Evolutionary conservation across 208 protist genomes (phyloP).

Genomic region (Leishmania martiniquensis): DNA sequence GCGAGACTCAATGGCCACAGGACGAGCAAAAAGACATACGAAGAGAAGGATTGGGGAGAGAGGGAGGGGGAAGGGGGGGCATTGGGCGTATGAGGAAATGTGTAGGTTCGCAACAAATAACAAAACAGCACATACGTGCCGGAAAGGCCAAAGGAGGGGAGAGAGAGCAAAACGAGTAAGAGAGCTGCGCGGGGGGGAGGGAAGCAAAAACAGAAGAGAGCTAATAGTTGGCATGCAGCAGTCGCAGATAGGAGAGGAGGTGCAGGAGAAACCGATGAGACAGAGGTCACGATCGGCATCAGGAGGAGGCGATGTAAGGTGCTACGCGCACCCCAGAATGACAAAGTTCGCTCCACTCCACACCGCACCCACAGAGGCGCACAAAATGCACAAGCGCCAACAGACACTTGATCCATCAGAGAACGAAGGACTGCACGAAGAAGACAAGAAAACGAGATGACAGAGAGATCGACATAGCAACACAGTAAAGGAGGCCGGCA

Average conservation of each 20-base stretch:
- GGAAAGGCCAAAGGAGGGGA: background rate
- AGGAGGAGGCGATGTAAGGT: background rate
- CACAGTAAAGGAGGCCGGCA: background rate
- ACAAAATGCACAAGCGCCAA: background rate
- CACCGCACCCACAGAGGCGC: background rate
- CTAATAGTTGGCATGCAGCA: background rate
- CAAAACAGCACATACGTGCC: background rate
- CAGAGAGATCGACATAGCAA: background rate
- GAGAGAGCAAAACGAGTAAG: background rate
- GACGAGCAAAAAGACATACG: background rate
- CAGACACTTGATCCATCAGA: background rate
- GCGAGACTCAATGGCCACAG: background rate
- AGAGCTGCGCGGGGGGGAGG: background rate
- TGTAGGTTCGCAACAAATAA: background rate
- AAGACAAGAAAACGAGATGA: background rate
- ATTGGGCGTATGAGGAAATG: background rate
- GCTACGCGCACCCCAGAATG: background rate
- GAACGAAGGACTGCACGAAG: background rate
- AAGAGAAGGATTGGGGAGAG: background rate
- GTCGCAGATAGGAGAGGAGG: background rate
- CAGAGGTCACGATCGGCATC: background rate
- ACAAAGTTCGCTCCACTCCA: background rate
- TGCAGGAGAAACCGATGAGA: background rate
- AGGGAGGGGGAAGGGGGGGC: background rate
- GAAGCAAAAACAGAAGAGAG: background rate